Evolutionary conservation across 2,329 filamentous ascomycete genomes (phyloP).

Genomic region (Botryotinia convoluta): DNA sequence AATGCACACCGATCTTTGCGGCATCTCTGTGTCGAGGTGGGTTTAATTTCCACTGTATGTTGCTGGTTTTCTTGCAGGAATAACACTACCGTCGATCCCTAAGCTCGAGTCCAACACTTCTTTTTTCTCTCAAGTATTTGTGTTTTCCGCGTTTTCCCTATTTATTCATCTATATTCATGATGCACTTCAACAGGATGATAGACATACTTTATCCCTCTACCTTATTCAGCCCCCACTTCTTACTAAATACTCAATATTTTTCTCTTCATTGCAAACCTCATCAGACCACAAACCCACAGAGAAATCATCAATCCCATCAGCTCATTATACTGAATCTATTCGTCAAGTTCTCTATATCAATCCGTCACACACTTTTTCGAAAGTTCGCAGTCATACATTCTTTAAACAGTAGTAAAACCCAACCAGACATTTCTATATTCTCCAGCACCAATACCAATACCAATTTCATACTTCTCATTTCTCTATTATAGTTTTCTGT

Average conservation of each 20-base stretch:
- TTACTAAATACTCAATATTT: background rate
- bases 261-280: background rate
- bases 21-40: background rate
- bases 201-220: background rate
- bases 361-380: background rate
- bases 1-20: background rate
- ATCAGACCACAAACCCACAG: rapidly evolving
- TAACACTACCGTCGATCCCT: background rate
- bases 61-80: background rate
- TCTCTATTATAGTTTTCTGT: too few relatives aligned
- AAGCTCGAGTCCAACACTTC: background rate
- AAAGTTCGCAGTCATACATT: background rate
- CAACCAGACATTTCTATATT: too few relatives aligned
- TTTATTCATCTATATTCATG: background rate
- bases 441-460: too few relatives aligned
- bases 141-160: background rate
- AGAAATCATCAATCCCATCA: background rate
- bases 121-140: background rate
- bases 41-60: background rate
- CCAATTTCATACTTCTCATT: too few relatives aligned
- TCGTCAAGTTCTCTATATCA: background rate
- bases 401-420: too few relatives aligned
- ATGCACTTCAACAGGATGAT: background rate
- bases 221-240: background rate
- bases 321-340: background rate